Conservation (phyloP, 371 early-diverging fungal genomes). For the Zancudomyces culisetae region DNA sequence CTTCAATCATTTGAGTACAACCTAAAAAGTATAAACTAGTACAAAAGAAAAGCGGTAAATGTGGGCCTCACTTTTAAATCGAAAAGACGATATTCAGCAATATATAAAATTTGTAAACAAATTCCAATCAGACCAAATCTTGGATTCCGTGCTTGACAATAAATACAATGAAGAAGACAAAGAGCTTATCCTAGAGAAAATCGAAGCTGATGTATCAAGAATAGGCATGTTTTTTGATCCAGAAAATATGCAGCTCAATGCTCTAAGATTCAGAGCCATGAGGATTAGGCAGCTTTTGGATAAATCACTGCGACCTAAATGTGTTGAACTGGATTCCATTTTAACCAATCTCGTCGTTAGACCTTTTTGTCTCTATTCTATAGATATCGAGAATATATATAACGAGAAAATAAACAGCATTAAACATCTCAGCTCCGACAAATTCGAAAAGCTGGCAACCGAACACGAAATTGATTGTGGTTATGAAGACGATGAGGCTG, state of each 20-base stretch:
- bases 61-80: too few relatives aligned
- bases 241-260: constrained; percentile 14
- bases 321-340: constrained; percentile 9
- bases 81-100: constrained; percentile 8
- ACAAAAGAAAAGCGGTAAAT: too few relatives aligned
- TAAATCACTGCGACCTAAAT: constrained; percentile 8
- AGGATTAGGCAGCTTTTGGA: constrained; percentile 14
- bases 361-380: constrained; percentile 23
- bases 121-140: constrained; percentile 14
- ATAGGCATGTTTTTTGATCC: constrained; percentile 11
- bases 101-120: constrained; percentile 17
- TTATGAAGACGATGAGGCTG: constrained; percentile 21
- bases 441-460: constrained; percentile 23
- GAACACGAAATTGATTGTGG: constrained; percentile 25
- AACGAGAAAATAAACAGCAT: constrained; percentile 15
- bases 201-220: constrained; percentile 21
- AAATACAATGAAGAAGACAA: constrained; percentile 23
- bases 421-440: constrained; percentile 14
- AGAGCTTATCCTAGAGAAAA: constrained; percentile 21
- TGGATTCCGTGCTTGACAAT: constrained; percentile 18
- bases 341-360: constrained; percentile 16
- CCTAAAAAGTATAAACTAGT: too few relatives aligned
- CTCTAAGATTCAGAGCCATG: constrained; percentile 19
- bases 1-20: too few relatives aligned
- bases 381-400: constrained; percentile 19